phyloP scores from a whole-genome alignment of 306 rosid genomes.

The Dryas octopetala region DNA sequence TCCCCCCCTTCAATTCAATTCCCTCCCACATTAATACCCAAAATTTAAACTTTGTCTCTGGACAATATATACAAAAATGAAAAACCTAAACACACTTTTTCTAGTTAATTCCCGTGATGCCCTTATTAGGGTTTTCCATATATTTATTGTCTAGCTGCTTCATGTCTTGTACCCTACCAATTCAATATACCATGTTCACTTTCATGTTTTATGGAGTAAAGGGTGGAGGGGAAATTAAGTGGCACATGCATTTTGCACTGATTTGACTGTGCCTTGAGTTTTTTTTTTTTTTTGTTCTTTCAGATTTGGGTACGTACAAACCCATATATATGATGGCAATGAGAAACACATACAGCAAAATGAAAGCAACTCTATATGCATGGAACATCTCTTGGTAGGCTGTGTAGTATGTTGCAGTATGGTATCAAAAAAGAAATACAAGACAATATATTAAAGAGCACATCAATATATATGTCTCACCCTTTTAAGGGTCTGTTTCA shows the following conservation, averaged over 20 bases:
- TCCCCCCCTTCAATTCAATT: slow-evolving; percentile 32
- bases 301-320: background rate
- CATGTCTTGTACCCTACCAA: background rate
- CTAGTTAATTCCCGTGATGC: slow-evolving; percentile 28
- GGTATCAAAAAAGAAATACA: background rate
- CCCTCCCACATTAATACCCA: slow-evolving; percentile 28
- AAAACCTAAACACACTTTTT: slow-evolving; percentile 9
- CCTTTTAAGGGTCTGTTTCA: background rate
- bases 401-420: background rate
- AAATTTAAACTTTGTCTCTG: slow-evolving; percentile 40
- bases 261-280: background rate
- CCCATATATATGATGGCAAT: background rate
- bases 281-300: background rate
- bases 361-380: background rate
- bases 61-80: slow-evolving; percentile 19
- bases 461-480: background rate
- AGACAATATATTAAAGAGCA: background rate
- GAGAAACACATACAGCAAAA: background rate
- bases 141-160: slow-evolving; percentile 26
- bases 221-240: background rate
- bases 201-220: background rate
- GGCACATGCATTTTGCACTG: background rate
- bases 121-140: slow-evolving; percentile 24
- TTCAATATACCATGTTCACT: background rate
- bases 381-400: background rate